Percentiles rank a stretch among this genome's conserved stretches.
Conservation (phyloP, 352 stramenopile genomes). For the Pythium periplocum region DNA sequence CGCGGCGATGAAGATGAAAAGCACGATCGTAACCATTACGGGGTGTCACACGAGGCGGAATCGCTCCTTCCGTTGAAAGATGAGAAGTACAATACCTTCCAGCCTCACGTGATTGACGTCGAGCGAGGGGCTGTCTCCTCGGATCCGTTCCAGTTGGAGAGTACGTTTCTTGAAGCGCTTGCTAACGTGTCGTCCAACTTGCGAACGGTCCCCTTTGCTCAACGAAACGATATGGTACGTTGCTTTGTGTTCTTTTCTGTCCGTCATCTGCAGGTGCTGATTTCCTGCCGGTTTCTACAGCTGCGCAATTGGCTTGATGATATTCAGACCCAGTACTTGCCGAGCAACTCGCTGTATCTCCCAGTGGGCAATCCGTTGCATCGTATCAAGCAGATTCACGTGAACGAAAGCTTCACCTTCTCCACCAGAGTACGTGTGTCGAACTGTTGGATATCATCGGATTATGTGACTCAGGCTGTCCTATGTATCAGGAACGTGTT, state of each 20-base stretch:
- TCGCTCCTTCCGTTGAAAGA: constrained; percentile 46
- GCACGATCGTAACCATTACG: constrained; percentile 9
- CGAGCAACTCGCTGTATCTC: constrained; percentile 75
- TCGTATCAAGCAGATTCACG: constrained; percentile 70
- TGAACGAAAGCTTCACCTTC: constrained; percentile 81
- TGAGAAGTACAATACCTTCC: constrained; percentile 69
- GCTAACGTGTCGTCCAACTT: constrained; percentile 75
- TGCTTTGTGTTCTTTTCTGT: background rate
- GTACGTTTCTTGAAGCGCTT: constrained; percentile 59
- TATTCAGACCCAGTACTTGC: constrained; percentile 59
- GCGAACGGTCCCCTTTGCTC: constrained; percentile 47
- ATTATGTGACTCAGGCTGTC: constrained; percentile 1
- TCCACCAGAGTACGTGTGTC: constrained; percentile 40
- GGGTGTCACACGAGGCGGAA: constrained; percentile 31
- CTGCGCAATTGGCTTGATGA: constrained; percentile 65
- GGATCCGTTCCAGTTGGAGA: constrained; percentile 68
- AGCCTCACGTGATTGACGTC: constrained; percentile 30
- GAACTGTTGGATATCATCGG: background rate
- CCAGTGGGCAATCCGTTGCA: constrained; percentile 75
- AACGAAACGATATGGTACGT: constrained; percentile 70
- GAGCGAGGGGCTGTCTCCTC: constrained; percentile 28
- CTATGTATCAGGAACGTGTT: constrained; percentile 51
- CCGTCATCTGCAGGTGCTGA: background rate
- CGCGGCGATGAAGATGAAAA: background rate
- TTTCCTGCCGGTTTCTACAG: constrained; percentile 15